Evolutionary conservation across 1,284 basidiomycete genomes (phyloP), one percentile per base, ranked within the genome.

Genomic region (Pseudozyma thailandica): DNA sequence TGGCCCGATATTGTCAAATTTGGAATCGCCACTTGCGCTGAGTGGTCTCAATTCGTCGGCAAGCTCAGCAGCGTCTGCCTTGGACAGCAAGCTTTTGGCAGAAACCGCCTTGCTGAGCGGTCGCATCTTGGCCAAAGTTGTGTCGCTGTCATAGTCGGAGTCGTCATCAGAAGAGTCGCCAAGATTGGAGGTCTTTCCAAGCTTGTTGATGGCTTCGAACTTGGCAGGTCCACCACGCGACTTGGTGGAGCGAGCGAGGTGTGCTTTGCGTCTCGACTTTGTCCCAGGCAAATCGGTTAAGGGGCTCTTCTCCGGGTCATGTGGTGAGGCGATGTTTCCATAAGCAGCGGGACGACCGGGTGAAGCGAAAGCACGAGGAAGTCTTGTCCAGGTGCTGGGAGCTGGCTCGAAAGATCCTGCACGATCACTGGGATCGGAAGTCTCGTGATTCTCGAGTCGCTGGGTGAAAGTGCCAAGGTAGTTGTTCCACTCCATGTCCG

Each of bases 401-500:
- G 72, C 56, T 5, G 74, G 76, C 49, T 79, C 76, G 42, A 78
- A 79, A 0, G 77, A 46, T 16, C 77, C 77, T 3, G 70, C 69
- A 2, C 76, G 56, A 18, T 62, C 52, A 12, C 60, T 20, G 1
- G 28, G 33, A 6, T 57, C 49, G 15, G 47, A 21, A 6, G 39
- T 31, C 13, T 44, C 41, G 27, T 49, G 50, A 26, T 72, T 60
- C 41, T 72, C 72, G 20, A 74, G 62, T 5, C 60, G 56, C 20
- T 71, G 52, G 0, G 75, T 72, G 50, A 66, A 78, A 10, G 66
- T 46, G 18, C 78, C 76, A 3, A 80, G 72, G 35, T 76, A 78
- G 21, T 77, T 69, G 65, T 78, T 78, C 76, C 76, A 80, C 35
- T 75, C 65, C 53, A 54, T 52, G 13, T 75, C 74, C 12, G 74